Evolutionary conservation across 305 asterid genomes (phyloP).

Genomic region (Withania somnifera): DNA sequence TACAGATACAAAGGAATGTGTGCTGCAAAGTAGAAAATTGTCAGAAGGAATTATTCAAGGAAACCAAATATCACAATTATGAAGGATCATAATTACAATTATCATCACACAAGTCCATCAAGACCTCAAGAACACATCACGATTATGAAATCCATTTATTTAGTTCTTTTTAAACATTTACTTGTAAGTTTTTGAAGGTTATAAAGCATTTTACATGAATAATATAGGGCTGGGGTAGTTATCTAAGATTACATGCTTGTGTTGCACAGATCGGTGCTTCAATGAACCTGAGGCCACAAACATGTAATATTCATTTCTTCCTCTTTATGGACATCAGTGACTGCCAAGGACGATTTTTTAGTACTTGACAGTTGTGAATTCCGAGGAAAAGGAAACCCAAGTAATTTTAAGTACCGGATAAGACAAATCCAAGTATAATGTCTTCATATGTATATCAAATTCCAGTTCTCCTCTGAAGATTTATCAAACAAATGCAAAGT

Average conservation of each 20-base stretch:
- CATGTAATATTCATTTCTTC: neutral
- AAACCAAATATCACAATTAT: neutral
- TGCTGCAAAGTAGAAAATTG: slow-evolving; percentile 39
- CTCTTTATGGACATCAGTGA: neutral
- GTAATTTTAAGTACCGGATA: neutral
- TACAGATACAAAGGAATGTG: slow-evolving; percentile 85
- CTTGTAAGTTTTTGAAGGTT: neutral
- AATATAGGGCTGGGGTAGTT: neutral
- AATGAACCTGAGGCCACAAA: neutral
- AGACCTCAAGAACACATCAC: neutral
- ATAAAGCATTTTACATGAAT: neutral
- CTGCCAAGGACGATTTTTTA: neutral
- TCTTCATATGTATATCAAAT: neutral
- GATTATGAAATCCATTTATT: neutral
- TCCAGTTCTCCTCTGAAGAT: neutral
- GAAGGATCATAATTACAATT: neutral
- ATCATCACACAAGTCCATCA: neutral
- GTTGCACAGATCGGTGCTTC: neutral
- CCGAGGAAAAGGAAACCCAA: neutral
- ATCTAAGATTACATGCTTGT: neutral
- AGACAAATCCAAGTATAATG: neutral
- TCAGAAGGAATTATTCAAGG: neutral
- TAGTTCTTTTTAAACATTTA: neutral
- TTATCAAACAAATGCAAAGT: neutral
- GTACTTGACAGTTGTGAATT: neutral